Percentiles rank a stretch among this genome's conserved stretches.
phyloP scores from a whole-genome alignment of 108 stramenopile genomes.

The Nitzschia sp. region DNA sequence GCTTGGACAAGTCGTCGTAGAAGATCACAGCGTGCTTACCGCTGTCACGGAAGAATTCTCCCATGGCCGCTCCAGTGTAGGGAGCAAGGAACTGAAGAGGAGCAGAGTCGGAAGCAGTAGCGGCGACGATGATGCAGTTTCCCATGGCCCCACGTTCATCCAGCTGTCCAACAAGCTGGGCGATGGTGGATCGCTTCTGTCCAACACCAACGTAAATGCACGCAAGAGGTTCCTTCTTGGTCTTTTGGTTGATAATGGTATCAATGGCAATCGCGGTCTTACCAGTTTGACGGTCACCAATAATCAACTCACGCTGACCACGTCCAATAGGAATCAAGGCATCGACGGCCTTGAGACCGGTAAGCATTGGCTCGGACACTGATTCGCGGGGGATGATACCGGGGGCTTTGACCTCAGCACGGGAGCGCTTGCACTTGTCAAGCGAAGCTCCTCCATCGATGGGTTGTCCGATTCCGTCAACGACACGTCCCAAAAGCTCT shows the following conservation, averaged over 20 bases:
- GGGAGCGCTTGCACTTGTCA: conserved; percentile 93
- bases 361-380: conserved; percentile 99
- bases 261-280: conserved; percentile 99
- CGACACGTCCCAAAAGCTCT: conserved; percentile 98
- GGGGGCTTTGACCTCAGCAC: conserved; percentile 99
- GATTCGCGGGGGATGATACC: conserved; percentile 99
- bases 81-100: conserved; percentile 99
- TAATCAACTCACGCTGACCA: conserved; percentile 98
- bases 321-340: conserved; percentile 99
- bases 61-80: conserved; percentile 99
- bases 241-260: conserved; percentile 99
- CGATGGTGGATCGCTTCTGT: conserved; percentile 99
- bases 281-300: conserved; percentile 99
- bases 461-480: conserved; percentile 98
- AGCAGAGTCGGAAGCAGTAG: conserved; percentile 99
- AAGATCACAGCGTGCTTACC: conserved; percentile 99
- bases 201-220: conserved; percentile 99
- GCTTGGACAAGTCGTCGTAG: conserved; percentile 99
- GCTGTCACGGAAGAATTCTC: conserved; percentile 99
- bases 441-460: conserved; percentile 96
- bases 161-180: conserved; percentile 99
- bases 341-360: conserved; percentile 99
- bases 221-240: conserved; percentile 97
- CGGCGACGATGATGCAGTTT: conserved; percentile 98
- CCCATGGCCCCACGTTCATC: conserved; percentile 95